These are phyloP conservation scores for Inga leiocalycina DNA, from an alignment of 306 rosid genomes.

Conservation along the genomic window DNA sequence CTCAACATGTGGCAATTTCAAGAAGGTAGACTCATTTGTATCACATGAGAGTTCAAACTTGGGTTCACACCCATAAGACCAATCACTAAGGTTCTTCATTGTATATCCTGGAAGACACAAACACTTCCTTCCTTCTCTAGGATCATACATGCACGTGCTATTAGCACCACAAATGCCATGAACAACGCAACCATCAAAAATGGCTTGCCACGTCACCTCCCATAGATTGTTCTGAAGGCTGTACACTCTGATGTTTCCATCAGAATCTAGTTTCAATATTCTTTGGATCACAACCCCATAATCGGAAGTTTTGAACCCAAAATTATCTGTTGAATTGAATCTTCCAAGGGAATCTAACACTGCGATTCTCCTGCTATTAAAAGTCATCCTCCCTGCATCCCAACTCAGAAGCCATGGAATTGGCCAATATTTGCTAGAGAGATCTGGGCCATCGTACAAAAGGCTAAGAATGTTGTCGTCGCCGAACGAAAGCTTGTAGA, in stretches of 20 bases:
- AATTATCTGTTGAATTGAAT: background rate
- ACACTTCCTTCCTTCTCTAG: background rate
- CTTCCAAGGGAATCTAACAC: background rate
- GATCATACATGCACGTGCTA: slow-evolving; percentile 30
- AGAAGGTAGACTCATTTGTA: background rate
- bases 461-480: slow-evolving; percentile 30
- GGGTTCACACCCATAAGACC: slow-evolving; percentile 41
- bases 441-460: background rate
- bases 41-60: slow-evolving; percentile 30
- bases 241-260: background rate
- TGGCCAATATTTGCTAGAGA: slow-evolving; percentile 33
- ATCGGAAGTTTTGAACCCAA: background rate
- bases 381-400: background rate
- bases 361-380: slow-evolving; percentile 26
- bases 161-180: slow-evolving; percentile 44
- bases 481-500: slow-evolving; percentile 28
- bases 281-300: background rate
- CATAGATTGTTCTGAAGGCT: background rate
- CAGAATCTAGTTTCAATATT: slow-evolving; percentile 16
- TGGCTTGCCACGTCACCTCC: slow-evolving; percentile 43
- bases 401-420: slow-evolving; percentile 7
- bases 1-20: background rate
- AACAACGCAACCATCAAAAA: background rate
- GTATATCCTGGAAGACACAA: slow-evolving; percentile 25
- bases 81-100: slow-evolving; percentile 16